Base-by-base conservation (phyloP, 2,329 filamentous ascomycete species). In the Allantophomopsis cytisporea region DNA sequence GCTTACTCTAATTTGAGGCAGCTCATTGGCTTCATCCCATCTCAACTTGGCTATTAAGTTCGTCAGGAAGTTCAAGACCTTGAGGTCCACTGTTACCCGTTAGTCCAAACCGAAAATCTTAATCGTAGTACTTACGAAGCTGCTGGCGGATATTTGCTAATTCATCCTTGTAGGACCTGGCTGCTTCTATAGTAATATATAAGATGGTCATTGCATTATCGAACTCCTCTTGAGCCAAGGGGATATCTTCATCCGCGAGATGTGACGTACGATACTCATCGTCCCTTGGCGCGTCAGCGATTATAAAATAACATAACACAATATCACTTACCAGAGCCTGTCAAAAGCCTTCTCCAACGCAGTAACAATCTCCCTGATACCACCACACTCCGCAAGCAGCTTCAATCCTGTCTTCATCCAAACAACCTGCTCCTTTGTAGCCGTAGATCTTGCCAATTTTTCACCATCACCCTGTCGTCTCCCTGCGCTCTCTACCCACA, bases 401-500 rank as follows among this genome's bases (percentile, higher is more conserved):
- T 62, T 53, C 3, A 75, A 66, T 2, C 69, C 70, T 6, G 62
- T 61, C 49, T 68, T 71, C 56, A 80, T 79, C 12, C 71, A 69
- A 40, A 65, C 63, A n/a, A 80, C 58, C 48, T 80, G 76, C 7
- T 60, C 56, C n/a, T 60, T 54, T 13, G 69, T 71, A 13, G 74
- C 74, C 35, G 68, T 66, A 4, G 53, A 58, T 41, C 57, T 57
- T 7, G 59, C 58, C 47, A 66, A 68, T 10, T 65, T 67, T 34
- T 64, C 62, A 52, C 51, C 65, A 47, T 39, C 61, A 53, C 50
- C 43, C 52, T 40, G 56, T 45, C 21, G 50, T 34, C 54, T 54
- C 21, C 75, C 71, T 23, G 78, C 79, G 10, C 78, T 84, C 37
- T 77, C 66, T 3, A 68, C 71, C 83, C 83, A 88, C 30, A 78